Evolutionary conservation across 2,329 filamentous ascomycete species (phyloP).

Genomic region (Hypoxylon sp.): DNA sequence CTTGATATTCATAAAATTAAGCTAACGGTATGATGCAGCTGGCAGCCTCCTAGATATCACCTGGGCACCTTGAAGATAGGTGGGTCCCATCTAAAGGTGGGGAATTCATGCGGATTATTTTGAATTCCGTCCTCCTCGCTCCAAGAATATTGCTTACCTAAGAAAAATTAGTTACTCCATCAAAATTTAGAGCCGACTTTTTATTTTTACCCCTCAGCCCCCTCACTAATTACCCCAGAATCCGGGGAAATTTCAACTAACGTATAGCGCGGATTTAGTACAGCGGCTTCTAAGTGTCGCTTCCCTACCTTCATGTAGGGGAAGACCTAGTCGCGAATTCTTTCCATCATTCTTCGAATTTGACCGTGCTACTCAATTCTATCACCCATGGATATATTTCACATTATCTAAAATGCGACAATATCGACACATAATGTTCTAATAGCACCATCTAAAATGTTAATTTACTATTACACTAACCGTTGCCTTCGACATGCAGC

Average conservation of each 20-base stretch:
- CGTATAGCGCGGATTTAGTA: background rate
- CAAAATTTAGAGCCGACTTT: background rate
- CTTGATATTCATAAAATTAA: conserved; percentile 6
- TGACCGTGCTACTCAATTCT: conserved; percentile 1
- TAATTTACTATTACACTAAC: conserved; percentile 17
- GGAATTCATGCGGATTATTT: conserved; percentile 23
- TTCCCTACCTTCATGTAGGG: conserved; percentile 2
- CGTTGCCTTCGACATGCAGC: conserved; percentile 45
- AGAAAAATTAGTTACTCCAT: background rate
- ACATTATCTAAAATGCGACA: conserved; percentile 16
- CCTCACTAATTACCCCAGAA: conserved; percentile 36
- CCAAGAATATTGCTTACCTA: background rate
- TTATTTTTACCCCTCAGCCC: background rate
- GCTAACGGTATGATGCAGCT: conserved; percentile 27
- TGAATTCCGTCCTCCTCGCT: conserved; percentile 2
- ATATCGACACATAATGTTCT: background rate
- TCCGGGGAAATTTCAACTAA: conserved; percentile 35
- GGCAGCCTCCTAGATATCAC: background rate
- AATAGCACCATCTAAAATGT: conserved; percentile 27
- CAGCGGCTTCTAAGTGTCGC: conserved; percentile 1
- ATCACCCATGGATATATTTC: background rate
- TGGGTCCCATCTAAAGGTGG: background rate
- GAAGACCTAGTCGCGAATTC: conserved; percentile 8
- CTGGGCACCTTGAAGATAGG: background rate
- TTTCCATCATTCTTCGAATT: background rate